Base-by-base conservation (phyloP, 306 rosid species). In the Trifolium fragiferum region DNA sequence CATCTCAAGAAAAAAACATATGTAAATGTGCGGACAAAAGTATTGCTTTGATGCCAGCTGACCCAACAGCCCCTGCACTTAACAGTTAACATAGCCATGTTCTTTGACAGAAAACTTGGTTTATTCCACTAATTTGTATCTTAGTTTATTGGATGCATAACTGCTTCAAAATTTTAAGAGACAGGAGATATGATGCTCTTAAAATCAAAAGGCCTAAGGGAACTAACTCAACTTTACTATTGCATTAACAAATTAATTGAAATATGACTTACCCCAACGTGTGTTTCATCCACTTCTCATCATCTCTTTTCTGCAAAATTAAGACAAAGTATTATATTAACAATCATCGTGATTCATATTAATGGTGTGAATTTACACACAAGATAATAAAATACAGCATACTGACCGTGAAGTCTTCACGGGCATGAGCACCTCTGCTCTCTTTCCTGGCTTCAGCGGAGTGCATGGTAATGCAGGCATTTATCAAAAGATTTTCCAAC, bases 361-460 rank as follows among this genome's bases (percentile, higher is more conserved):
- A 50, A 4, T 14, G 68, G 40, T 19, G 32, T 11, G 75, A 80
- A 66, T 21, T n/a, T 51, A n/a, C 20, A 69, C 4, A 21, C 11
- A 6, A 49, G 60, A 43, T 44, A 68, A 16, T 64, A 66, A 32
- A 60, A 19, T 11, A 69, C 43, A 41, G 10, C 47, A 72, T 7
- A 86, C 90, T 66, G 44, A 92, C 98, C 44, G 89, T 64, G 78
- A 92, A 92, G 77, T 92, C 98, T 82, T 92, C 98, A 0, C 91
- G 98, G 53, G 94, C 94, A 78, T 92, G 98, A 41, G 98, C 98
- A 43, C 98, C 98, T 84, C 98, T 83, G 75, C 96, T 92, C 83
- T 92, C 98, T 86, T 92, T 82, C 89, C 97, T 87, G 53, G 97
- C 97, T 86, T 91, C 97, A 41, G 97, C 97, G 54, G 97, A 91